Base-by-base conservation (phyloP, 352 stramenopile genomes). In the Peronospora farinosa region DNA sequence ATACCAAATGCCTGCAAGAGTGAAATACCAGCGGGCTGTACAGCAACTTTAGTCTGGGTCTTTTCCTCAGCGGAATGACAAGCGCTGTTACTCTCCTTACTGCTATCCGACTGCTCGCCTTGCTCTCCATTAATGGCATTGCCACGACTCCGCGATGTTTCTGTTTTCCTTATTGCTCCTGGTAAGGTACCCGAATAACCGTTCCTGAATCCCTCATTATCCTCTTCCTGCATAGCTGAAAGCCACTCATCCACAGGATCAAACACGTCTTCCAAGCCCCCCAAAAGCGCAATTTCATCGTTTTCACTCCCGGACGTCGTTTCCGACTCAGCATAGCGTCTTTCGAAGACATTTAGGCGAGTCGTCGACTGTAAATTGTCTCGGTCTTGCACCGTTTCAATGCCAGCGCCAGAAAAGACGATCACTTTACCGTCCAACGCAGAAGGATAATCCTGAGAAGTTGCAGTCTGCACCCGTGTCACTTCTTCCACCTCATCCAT, bases 1-100 rank as follows among this genome's bases (percentile, higher is more conserved):
- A 74, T 53, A 2, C 70, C 70, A 45, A 69, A 69, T 23, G 69
- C 36, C 23, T 67, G 36, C 16, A 80, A 41, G 27, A 67, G 63
- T 12, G 54, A 67, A 19, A 63, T 57, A 15, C 60, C 57, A 40
- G 56, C 40, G 15, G 19, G 32, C 15, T 35, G 47, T 41, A 47
- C 21, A 48, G 27, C 11, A 52, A 60, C 5, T 51, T 19, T 27
- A 30, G 12, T 25, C 27, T 37, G 9, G 19, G 40, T 9, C 13
- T 45, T 43, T n/a, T 47, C 44, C 17, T 63, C 27, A 41, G 12
- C n/a, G 8, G 17, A 21, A 30, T 23, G 7, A 36, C 41, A 42
- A 28, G 16, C 7, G 28, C 16, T 11, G 37, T 45, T 12, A 9
- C 32, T 36, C 30, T 11, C 9, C n/a, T 5, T 19, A 35, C 17